A percentile compares a stretch with the other conserved stretches of the same genome.
Conservation (phyloP, 768 basidiomycete genomes). For the Phanerodontia chrysosporium region DNA sequence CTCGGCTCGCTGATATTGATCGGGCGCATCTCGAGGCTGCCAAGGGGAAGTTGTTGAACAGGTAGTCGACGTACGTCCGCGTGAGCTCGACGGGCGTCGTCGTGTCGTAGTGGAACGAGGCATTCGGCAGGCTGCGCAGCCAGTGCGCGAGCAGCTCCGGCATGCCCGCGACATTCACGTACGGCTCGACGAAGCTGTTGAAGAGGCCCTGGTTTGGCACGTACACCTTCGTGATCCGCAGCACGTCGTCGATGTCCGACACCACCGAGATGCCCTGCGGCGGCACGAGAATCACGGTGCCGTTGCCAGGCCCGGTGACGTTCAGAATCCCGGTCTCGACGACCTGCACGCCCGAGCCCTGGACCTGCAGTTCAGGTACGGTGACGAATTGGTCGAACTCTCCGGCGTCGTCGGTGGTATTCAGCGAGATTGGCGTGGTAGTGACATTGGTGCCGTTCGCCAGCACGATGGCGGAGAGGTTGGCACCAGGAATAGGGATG, state of each 20-base stretch:
- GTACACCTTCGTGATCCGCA: conserved; percentile 31
- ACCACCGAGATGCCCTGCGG: conserved; percentile 27
- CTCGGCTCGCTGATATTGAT: conserved; percentile 28
- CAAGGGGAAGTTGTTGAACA: conserved; percentile 28
- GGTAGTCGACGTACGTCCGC: conserved; percentile 29
- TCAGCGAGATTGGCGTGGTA: conserved; percentile 16
- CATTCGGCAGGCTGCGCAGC: conserved; percentile 19
- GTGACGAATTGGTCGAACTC: conserved; percentile 21
- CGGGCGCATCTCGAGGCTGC: conserved; percentile 29
- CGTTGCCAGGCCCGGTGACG: conserved; percentile 23
- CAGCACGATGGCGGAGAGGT: conserved; percentile 16
- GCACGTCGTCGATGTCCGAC: conserved; percentile 33
- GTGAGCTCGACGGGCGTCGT: conserved; percentile 31
- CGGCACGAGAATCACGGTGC: conserved; percentile 28
- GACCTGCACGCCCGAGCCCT: conserved; percentile 13
- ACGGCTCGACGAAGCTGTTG: conserved; percentile 30
- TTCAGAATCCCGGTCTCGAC: conserved; percentile 17
- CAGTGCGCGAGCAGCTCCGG: conserved; percentile 27
- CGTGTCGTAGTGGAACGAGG: conserved; percentile 33
- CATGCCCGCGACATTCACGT: conserved; percentile 26
- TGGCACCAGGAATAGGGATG: conserved; percentile 17
- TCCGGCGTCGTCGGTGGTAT: conserved; percentile 17
- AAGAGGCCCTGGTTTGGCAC: conserved; percentile 27
- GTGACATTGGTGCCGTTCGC: conserved; percentile 18
- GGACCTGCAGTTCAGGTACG: conserved; percentile 13